Evolutionary conservation across 306 rosid genomes (phyloP), one percentile per base, ranked within the genome.

Genomic region (Pyrus bretschneideri): DNA sequence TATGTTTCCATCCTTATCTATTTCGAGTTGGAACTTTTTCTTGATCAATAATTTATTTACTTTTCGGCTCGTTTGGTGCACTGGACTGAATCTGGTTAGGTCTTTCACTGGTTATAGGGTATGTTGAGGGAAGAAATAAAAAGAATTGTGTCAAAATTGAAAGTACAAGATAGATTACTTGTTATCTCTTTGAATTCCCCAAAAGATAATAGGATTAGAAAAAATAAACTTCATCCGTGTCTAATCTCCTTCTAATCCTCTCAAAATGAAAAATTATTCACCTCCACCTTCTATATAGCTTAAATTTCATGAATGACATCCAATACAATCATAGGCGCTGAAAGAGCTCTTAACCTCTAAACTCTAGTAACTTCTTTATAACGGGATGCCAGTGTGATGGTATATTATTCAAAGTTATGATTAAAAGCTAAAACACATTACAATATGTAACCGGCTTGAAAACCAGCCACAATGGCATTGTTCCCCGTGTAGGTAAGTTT

Each of bases 301-400:
- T 17, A 5, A 51, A 5, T 1, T 17, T 15, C 17, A 51, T 17
- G 21, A 51, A 51, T 1, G 9, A 15, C 21, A 15, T 51, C 55
- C 9, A 49, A 49, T 49, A 49, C 54, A 15, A 49, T 15, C 54
- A 2, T 51, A 17, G 9, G 9, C 21, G 0, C 21, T 2, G 1
- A 15, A 51, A 1, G 55, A 51, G 21, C 21, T 15, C 21, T 51
- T 4, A 51, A 51, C 21, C 8, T 51, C 18, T 51, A 6, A 51
- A 51, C 18, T 15, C 1, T 15, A 5, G 5, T 15, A 51, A 51
- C 21, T 51, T 51, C 9, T 1, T 51, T 51, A 6, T 3, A 51
- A 51, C 1, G 9, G 1, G 0, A 51, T 17, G 0, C 7, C 55
- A 51, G 3, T 49, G 21, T 51, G 21, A 0, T 51, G 21, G 0